Evolutionary conservation across 2,329 filamentous ascomycete genomes (phyloP).

Genomic region (Kalmusia sp.): DNA sequence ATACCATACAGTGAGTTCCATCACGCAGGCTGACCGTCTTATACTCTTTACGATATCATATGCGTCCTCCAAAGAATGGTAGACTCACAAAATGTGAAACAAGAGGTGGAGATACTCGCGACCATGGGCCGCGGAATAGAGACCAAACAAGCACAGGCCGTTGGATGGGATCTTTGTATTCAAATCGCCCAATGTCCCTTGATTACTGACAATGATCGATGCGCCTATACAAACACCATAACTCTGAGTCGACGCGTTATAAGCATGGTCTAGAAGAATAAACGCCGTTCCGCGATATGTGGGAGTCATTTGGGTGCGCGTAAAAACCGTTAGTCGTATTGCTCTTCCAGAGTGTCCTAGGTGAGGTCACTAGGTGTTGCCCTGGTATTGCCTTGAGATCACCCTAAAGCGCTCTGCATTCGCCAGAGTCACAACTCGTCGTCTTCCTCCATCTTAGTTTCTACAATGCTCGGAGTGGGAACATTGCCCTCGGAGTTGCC

Average conservation of each 20-base stretch:
- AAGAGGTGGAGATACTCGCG: neutral
- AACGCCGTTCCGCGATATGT: neutral
- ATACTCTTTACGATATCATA: constrained; percentile 2
- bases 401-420: constrained; percentile 34
- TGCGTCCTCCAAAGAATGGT: neutral
- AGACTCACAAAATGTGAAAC: neutral
- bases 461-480: constrained; percentile 23
- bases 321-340: neutral
- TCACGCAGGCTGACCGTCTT: too few relatives aligned
- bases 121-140: neutral
- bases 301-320: neutral
- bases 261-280: neutral
- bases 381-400: neutral
- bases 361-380: neutral
- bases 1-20: too few relatives aligned
- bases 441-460: constrained; percentile 50
- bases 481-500: constrained; percentile 41
- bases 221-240: neutral
- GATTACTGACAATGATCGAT: neutral
- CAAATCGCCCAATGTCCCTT: neutral
- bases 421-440: constrained; percentile 52
- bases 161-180: neutral
- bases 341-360: neutral
- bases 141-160: neutral
- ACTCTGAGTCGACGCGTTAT: neutral